A percentile compares a stretch with the other conserved stretches of the same genome.
These are phyloP conservation scores for Artemisia argyi DNA, from an alignment of 129 eudicot species.

Conservation along the genomic window DNA sequence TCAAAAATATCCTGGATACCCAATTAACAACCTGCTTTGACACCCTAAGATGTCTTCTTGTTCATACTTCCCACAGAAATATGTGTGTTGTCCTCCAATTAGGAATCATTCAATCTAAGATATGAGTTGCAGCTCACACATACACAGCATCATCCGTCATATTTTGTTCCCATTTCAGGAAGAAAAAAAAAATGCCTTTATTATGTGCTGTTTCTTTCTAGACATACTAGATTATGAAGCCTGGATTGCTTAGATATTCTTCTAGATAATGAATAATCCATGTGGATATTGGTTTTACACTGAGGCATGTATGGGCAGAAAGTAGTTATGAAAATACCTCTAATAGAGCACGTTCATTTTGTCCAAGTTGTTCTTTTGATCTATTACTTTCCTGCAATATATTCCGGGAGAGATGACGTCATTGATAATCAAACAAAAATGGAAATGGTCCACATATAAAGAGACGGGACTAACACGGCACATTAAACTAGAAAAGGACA, in stretches of 20 bases:
- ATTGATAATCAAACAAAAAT: constrained; percentile 5
- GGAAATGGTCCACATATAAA: background rate
- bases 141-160: no score
- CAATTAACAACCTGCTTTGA: background rate
- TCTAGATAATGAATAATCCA: no score
- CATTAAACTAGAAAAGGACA: background rate
- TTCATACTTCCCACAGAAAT: no score
- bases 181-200: no score
- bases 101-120: no score
- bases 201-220: no score
- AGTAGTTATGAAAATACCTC: constrained; percentile 44
- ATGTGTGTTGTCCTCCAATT: no score
- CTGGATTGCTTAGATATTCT: no score
- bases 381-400: constrained; percentile 51
- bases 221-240: no score
- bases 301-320: background rate
- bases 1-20: background rate
- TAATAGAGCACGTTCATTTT: constrained; percentile 33
- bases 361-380: constrained; percentile 48
- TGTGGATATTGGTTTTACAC: background rate
- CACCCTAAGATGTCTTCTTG: no score
- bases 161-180: no score
- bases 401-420: background rate
- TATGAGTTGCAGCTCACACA: no score
- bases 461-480: constrained; percentile 1